A percentile compares a stretch with the other conserved stretches of the same genome.
Conservation (phyloP, 2,329 filamentous ascomycete genomes). For the Fusarium oxysporum region DNA sequence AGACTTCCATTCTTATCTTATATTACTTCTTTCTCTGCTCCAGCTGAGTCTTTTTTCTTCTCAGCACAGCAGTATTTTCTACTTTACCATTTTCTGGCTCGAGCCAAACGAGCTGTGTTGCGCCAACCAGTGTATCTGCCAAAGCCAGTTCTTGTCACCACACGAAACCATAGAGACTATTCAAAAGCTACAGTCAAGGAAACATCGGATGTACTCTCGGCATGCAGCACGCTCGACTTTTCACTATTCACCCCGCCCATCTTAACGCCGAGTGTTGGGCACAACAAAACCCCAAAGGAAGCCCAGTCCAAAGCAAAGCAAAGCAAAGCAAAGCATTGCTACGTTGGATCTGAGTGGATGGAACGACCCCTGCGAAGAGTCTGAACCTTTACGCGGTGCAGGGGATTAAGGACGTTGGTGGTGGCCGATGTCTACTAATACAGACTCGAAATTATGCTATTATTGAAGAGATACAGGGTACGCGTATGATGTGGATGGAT, state of each 20-base stretch:
- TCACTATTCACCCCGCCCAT: constrained; percentile 34
- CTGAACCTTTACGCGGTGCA: constrained; percentile 46
- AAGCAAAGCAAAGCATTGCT: neutral
- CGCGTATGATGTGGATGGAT: constrained; percentile 7
- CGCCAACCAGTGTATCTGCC: neutral
- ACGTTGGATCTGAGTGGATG: constrained; percentile 21
- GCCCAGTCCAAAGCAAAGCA: neutral
- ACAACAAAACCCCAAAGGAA: constrained; percentile 32
- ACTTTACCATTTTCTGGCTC: constrained; percentile 22
- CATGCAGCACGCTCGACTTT: constrained; percentile 14
- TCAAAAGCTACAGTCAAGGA: neutral
- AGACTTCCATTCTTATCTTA: constrained; percentile 3
- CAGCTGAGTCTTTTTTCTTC: constrained; percentile 8
- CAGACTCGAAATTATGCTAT: constrained; percentile 32
- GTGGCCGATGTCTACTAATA: constrained; percentile 37
- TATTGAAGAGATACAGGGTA: constrained; percentile 9
- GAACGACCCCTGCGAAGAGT: constrained; percentile 41
- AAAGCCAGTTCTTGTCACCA: neutral
- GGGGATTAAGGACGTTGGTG: constrained; percentile 39
- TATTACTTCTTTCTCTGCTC: constrained; percentile 5
- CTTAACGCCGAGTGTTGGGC: constrained; percentile 47
- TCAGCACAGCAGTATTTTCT: constrained; percentile 22
- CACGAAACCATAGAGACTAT: too few relatives aligned
- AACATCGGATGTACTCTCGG: constrained; percentile 10
- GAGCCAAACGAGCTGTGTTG: constrained; percentile 27